phyloP scores from a whole-genome alignment of 345 rosid species.

The Physaria fendleri region DNA sequence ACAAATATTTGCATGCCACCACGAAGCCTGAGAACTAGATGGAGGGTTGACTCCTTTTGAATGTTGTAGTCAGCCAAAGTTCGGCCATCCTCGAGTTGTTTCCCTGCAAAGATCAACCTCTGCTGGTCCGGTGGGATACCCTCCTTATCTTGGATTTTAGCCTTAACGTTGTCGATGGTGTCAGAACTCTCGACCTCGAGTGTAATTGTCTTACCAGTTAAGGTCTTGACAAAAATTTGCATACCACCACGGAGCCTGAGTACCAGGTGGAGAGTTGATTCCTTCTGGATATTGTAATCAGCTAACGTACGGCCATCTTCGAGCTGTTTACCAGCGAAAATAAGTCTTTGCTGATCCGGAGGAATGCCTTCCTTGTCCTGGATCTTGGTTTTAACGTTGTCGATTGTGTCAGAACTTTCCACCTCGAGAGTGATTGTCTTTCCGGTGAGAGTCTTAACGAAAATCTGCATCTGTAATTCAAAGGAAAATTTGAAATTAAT shows the following conservation, averaged over 20 bases:
- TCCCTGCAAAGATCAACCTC: slow-evolving; percentile 30
- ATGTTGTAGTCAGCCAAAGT: slow-evolving; percentile 34
- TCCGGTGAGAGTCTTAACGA: slow-evolving; percentile 30
- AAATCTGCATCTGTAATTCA: slow-evolving; percentile 32
- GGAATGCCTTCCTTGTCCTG: slow-evolving; percentile 38
- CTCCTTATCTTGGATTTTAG: slow-evolving; percentile 39
- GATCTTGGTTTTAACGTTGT: slow-evolving; percentile 35
- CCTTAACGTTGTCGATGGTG: slow-evolving; percentile 38
- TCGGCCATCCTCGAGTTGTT: slow-evolving; percentile 25
- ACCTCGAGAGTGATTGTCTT: slow-evolving; percentile 39
- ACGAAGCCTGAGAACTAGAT: slow-evolving; percentile 27
- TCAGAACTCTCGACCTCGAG: slow-evolving; percentile 37
- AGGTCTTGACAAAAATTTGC: slow-evolving; percentile 30
- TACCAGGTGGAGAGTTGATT: slow-evolving; percentile 25
- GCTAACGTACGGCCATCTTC: slow-evolving; percentile 30
- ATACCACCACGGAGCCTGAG: slow-evolving; percentile 34
- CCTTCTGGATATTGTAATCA: slow-evolving; percentile 36
- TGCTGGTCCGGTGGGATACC: slow-evolving; percentile 37
- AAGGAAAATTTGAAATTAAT: background rate
- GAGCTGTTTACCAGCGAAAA: slow-evolving; percentile 29
- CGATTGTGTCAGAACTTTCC: slow-evolving; percentile 38
- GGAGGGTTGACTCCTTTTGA: slow-evolving; percentile 34
- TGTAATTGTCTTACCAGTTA: slow-evolving; percentile 35
- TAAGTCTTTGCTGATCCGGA: slow-evolving; percentile 31
- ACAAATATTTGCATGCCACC: slow-evolving; percentile 48